Evolutionary conservation across 2,329 filamentous ascomycete species (phyloP).

Genomic region (Stromatinia cepivora): DNA sequence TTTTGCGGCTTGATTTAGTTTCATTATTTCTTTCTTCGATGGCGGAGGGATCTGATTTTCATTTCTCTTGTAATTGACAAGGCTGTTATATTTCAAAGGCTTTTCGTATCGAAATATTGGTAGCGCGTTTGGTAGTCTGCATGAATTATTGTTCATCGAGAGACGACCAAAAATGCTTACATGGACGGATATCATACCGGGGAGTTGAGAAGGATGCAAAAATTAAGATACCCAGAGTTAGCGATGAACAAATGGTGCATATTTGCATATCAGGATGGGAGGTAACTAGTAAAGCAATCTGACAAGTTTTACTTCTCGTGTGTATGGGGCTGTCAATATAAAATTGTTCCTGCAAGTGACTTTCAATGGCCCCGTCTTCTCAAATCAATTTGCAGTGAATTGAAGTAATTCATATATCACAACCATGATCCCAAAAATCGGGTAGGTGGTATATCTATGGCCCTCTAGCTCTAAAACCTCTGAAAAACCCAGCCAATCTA

Average conservation of each 20-base stretch:
- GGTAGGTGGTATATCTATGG: too few species aligned
- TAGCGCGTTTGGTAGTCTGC: background rate
- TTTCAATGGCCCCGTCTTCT: background rate
- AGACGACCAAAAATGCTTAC: background rate
- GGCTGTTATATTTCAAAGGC: background rate
- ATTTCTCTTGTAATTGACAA: background rate
- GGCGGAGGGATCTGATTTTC: background rate
- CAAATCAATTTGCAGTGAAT: background rate
- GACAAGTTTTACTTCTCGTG: background rate
- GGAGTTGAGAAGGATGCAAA: background rate
- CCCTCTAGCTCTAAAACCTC: too few species aligned
- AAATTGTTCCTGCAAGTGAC: background rate
- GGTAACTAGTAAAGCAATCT: background rate
- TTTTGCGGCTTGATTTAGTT: background rate
- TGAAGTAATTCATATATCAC: background rate
- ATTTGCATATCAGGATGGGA: constrained; percentile 5
- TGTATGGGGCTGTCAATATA: background rate
- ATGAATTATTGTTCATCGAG: background rate
- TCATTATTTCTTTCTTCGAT: background rate
- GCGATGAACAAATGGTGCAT: background rate
- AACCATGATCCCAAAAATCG: too few species aligned
- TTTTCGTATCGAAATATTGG: background rate
- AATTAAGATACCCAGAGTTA: background rate
- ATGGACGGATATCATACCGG: background rate
- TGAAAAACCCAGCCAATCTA: too few species aligned